phyloP scores from a whole-genome alignment of 495 filamentous ascomycete species.

The Neurospora sp. region DNA sequence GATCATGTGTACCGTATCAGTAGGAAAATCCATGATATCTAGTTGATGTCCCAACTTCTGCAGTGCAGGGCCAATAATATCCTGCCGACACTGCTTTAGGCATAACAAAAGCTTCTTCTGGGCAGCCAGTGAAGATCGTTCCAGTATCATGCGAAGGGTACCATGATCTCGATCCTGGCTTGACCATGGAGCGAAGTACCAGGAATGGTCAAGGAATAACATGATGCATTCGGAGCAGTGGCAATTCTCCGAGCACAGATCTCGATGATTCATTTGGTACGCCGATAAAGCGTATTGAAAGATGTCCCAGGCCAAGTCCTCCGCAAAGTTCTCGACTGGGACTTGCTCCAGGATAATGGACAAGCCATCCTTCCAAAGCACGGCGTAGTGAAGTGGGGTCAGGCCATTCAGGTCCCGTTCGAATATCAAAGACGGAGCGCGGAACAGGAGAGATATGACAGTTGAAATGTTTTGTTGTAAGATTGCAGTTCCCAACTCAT shows the following conservation, averaged over 20 bases:
- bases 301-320: background rate
- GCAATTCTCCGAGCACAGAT: background rate
- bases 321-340: background rate
- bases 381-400: background rate
- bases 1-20: background rate
- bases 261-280: fast-evolving
- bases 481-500: background rate
- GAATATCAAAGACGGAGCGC: background rate
- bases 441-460: background rate
- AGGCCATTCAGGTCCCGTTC: background rate
- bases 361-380: background rate
- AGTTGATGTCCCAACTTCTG: background rate
- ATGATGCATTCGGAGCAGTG: background rate
- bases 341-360: background rate
- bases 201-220: background rate
- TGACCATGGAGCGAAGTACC: background rate
- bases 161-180: background rate
- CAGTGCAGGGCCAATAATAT: background rate
- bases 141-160: background rate
- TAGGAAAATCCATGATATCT: too few relatives aligned
- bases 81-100: background rate
- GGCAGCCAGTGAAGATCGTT: background rate
- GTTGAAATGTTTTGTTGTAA: background rate
- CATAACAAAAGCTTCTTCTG: background rate
- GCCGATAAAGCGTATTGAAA: background rate